Evolutionary conservation across 2,329 filamentous ascomycete species (phyloP).

Genomic region (Stylonectria norvegica): DNA sequence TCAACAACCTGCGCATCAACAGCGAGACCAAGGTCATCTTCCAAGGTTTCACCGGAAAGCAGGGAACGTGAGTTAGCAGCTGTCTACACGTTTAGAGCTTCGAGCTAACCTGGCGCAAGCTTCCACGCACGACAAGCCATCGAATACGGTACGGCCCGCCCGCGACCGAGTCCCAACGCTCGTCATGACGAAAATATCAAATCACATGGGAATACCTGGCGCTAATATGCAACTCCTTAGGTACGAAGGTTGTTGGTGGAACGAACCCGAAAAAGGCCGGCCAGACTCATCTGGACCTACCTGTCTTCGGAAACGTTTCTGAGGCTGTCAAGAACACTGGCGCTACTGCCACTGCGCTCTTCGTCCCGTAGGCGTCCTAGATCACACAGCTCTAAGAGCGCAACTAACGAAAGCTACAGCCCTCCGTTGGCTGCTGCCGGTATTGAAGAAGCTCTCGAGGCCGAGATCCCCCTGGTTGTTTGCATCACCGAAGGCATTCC

Average conservation of each 20-base stretch:
- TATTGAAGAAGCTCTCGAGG: conserved; percentile 94
- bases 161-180: conserved; percentile 20
- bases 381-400: conserved; percentile 7
- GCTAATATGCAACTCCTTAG: conserved; percentile 46
- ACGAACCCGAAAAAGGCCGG: conserved; percentile 99
- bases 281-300: conserved; percentile 79
- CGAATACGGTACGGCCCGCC: conserved; percentile 76
- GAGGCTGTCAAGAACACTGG: conserved; percentile 89
- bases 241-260: conserved; percentile 95
- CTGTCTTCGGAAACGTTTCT: conserved; percentile 85
- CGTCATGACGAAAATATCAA: conserved; percentile 26
- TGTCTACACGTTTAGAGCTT: conserved; percentile 1
- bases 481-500: conserved; percentile 98
- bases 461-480: conserved; percentile 91
- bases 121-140: conserved; percentile 98
- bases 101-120: conserved; percentile 45
- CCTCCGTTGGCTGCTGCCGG: conserved; percentile 87
- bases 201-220: conserved; percentile 21
- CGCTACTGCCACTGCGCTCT: conserved; percentile 89
- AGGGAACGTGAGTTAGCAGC: conserved; percentile 80
- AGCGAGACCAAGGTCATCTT: conserved; percentile 89
- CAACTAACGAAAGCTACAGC: conserved; percentile 44
- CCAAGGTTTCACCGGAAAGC: conserved; percentile 97
- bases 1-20: conserved; percentile 89
- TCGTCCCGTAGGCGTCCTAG: conserved; percentile 71